phyloP scores from a whole-genome alignment of 2,329 filamentous ascomycete genomes.

The Exophiala calicioides region DNA sequence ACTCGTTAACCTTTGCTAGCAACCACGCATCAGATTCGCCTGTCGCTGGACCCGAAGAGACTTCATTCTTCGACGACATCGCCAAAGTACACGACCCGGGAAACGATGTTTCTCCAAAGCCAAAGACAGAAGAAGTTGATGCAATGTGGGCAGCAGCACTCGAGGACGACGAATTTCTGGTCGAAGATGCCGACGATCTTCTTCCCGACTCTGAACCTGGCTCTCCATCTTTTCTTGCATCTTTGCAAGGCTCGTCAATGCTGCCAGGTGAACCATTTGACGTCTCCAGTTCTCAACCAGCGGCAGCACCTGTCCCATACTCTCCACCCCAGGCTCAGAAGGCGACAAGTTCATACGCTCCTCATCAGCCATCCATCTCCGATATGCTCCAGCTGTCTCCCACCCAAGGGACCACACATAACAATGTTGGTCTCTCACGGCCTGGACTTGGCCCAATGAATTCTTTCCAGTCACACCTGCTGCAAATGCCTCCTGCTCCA shows the following conservation, averaged over 20 bases:
- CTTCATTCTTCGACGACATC: conserved; percentile 28
- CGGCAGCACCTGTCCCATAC: too few species aligned
- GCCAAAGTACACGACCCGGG: conserved; percentile 4
- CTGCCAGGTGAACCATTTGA: conserved; percentile 22
- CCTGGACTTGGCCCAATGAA: conserved; percentile 18
- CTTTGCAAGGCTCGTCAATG: conserved; percentile 30
- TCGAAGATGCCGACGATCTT: conserved; percentile 79
- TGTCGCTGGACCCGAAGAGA: conserved; percentile 33
- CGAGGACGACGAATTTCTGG: conserved; percentile 66
- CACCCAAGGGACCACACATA: conserved; percentile 24
- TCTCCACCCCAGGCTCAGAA: too few species aligned
- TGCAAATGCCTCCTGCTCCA: conserved; percentile 37
- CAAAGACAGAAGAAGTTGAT: conserved; percentile 64
- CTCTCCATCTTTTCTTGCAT: conserved; percentile 20
- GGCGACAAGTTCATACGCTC: conserved; percentile 49
- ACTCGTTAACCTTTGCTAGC: conserved; percentile 46
- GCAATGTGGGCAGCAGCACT: conserved; percentile 84
- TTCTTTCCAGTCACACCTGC: conserved; percentile 34
- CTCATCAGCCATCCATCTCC: conserved; percentile 52
- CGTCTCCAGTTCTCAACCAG: conserved; percentile 14
- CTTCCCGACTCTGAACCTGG: conserved; percentile 65
- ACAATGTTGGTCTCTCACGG: conserved; percentile 23
- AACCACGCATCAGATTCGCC: conserved; percentile 33
- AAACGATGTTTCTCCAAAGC: conserved; percentile 4
- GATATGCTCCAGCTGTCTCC: conserved; percentile 44